phyloP scores from a whole-genome alignment of 2,329 filamentous ascomycete genomes.

The Trichoderma brevicompactum region DNA sequence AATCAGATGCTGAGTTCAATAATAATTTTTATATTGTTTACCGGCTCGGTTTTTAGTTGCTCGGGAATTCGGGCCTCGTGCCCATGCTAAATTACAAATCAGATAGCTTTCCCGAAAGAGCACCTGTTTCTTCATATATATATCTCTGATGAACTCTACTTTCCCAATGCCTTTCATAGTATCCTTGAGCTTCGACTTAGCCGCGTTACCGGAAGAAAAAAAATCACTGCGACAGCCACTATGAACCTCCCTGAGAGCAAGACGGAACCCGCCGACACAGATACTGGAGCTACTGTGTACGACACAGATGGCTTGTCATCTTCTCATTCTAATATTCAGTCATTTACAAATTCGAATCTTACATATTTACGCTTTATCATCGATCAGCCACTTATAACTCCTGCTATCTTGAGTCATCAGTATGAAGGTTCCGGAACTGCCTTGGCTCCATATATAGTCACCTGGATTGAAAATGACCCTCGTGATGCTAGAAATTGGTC shows the following conservation, averaged over 20 bases:
- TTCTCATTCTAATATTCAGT: neutral
- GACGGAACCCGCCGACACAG: neutral
- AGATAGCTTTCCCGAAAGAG: neutral
- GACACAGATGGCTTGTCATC: neutral
- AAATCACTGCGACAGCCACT: too few relatives aligned
- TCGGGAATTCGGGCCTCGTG: neutral
- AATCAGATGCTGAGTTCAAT: neutral
- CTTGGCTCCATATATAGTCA: slow-evolving; percentile 1
- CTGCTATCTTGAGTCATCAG: neutral
- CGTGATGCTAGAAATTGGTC: neutral
- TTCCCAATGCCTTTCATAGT: neutral
- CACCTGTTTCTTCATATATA: neutral
- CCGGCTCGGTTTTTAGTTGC: neutral
- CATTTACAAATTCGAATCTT: neutral
- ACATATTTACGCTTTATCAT: neutral
- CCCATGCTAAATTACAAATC: neutral
- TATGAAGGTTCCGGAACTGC: neutral
- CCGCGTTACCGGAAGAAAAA: neutral
- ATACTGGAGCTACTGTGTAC: neutral
- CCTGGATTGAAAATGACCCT: neutral
- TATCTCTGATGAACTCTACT: neutral
- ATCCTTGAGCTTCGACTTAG: neutral
- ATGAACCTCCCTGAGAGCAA: too few relatives aligned
- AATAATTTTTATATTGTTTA: neutral
- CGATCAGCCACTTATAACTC: slow-evolving; percentile 3